Conservation (phyloP, 2,329 filamentous ascomycete genomes). For the Trichoderma koningii region DNA sequence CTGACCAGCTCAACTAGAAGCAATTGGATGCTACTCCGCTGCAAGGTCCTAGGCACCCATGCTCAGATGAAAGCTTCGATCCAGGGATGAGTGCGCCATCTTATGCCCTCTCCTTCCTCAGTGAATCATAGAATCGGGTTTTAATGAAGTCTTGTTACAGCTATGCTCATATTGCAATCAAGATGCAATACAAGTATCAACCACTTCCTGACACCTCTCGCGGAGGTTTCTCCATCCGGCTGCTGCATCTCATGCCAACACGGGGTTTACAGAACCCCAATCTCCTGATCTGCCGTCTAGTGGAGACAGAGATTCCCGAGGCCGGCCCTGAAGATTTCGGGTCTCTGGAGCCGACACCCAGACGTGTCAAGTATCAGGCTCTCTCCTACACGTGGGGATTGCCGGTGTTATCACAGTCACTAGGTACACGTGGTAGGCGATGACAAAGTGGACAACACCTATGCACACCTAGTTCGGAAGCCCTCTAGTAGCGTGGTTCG, state of each 20-base stretch:
- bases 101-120: too few species aligned
- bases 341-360: not conserved
- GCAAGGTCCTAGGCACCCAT: not conserved
- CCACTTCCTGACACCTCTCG: not conserved
- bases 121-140: too few species aligned
- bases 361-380: not conserved
- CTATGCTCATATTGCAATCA: not conserved
- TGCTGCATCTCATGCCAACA: not conserved
- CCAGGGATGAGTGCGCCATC: not conserved
- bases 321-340: too few species aligned
- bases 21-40: not conserved
- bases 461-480: not conserved
- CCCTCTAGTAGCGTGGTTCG: not conserved
- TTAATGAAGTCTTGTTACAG: too few species aligned
- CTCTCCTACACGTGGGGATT: slow-evolving; percentile 13
- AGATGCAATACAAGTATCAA: not conserved
- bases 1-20: not conserved
- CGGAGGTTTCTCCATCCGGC: not conserved
- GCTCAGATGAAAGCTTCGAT: not conserved
- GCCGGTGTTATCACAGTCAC: not conserved
- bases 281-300: not conserved
- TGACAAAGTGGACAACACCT: not conserved
- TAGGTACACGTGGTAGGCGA: not conserved
- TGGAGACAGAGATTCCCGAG: not conserved
- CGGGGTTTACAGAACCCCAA: not conserved